phyloP scores from a whole-genome alignment of 2,329 filamentous ascomycete species.

The Helotiales sp. region DNA sequence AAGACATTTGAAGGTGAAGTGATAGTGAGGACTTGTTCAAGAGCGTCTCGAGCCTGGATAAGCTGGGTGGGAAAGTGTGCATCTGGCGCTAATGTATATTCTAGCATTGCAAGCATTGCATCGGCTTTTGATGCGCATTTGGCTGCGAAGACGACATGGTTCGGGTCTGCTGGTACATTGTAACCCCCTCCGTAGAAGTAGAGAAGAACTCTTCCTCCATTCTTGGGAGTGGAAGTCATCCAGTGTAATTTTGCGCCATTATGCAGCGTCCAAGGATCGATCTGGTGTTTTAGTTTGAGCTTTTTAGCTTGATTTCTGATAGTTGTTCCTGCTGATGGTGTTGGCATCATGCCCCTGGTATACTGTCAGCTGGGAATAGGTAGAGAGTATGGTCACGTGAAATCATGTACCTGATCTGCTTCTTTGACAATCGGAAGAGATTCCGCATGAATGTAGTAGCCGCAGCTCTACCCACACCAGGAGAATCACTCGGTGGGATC shows the following conservation, averaged over 20 bases:
- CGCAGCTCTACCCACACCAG: constrained; percentile 1
- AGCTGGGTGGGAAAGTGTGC: constrained; percentile 19
- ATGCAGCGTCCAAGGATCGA: constrained; percentile 17
- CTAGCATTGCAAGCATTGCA: constrained; percentile 9
- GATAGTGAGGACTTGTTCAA: constrained; percentile 12
- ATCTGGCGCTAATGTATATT: constrained; percentile 21
- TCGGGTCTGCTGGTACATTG: constrained; percentile 43
- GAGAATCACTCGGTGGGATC: constrained; percentile 5
- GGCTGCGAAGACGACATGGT: constrained; percentile 41
- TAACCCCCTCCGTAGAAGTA: constrained; percentile 55
- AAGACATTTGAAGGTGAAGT: constrained; percentile 54
- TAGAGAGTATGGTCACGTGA: not conserved
- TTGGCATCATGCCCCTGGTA: constrained; percentile 1
- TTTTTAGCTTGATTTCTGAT: constrained; percentile 4
- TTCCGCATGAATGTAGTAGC: not conserved
- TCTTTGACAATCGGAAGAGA: not conserved
- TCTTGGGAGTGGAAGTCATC: not conserved
- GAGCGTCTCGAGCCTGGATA: constrained; percentile 14
- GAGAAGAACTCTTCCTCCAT: constrained; percentile 37
- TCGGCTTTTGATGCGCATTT: not conserved
- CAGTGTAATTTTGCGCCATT: constrained; percentile 27
- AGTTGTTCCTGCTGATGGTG: not conserved
- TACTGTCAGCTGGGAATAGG: not conserved
- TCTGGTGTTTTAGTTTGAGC: not conserved
- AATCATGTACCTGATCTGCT: not conserved